Conservation (phyloP, 2,329 filamentous ascomycete genomes). For the Ceratocystis smalleyi region DNA sequence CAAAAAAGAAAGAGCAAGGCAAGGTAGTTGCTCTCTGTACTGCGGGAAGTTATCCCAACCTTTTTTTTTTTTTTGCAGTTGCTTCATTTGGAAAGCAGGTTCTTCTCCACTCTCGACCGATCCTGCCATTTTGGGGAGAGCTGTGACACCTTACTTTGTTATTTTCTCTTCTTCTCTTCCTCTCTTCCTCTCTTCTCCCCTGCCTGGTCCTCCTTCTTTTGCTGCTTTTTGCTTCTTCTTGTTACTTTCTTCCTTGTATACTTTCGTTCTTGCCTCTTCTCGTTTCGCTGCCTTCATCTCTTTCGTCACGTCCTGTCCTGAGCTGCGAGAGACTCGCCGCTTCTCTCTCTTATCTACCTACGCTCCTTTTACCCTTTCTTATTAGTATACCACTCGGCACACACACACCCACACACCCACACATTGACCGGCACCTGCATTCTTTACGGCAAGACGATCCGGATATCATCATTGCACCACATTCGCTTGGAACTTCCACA, state of each 20-base stretch:
- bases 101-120: conserved; percentile 1
- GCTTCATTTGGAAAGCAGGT: not conserved
- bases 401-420: not conserved
- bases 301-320: not conserved
- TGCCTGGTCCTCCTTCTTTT: not conserved
- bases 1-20: not conserved
- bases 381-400: not conserved
- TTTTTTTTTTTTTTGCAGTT: not conserved
- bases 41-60: not conserved
- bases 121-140: not conserved
- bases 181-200: conserved; percentile 1
- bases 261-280: not conserved
- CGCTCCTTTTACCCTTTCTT: not conserved
- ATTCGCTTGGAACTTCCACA: not conserved
- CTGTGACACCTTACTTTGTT: conserved; percentile 3
- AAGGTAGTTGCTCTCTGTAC: not conserved
- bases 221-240: not conserved
- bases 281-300: not conserved
- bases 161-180: not conserved
- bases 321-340: conserved; percentile 4
- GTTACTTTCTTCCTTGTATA: not conserved
- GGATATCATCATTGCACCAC: not conserved
- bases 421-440: not conserved
- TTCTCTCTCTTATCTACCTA: not conserved
- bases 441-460: not conserved